These are phyloP conservation scores for Solanum lignicaule DNA, from an alignment of 257 asterid genomes.

Conservation along the genomic window DNA sequence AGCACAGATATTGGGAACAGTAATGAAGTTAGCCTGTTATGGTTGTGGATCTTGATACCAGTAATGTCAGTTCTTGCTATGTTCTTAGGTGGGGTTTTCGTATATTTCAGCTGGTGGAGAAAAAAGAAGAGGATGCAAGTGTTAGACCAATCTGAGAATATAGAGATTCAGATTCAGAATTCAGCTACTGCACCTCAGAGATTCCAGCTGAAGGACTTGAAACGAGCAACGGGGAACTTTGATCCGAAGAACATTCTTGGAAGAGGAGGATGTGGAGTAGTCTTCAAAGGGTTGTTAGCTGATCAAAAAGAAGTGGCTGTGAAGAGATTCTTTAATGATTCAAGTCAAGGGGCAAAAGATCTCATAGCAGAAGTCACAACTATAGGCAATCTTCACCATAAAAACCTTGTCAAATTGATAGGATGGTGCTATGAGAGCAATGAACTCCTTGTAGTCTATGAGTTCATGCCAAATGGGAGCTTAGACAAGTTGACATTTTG, in stretches of 20 bases:
- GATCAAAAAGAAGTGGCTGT: constrained; percentile 1
- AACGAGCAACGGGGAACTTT: not conserved
- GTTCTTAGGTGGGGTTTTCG: not conserved
- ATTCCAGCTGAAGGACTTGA: constrained; percentile 1
- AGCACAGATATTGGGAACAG: not conserved
- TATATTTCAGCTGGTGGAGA: not conserved
- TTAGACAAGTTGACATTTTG: not conserved
- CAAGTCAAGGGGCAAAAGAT: constrained; percentile 1
- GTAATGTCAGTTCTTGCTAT: not conserved
- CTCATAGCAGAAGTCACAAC: constrained; percentile 14
- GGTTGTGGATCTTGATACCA: constrained; percentile 10
- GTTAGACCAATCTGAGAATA: not conserved
- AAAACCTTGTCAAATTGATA: constrained; percentile 3
- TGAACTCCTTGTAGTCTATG: constrained; percentile 9
- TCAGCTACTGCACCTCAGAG: constrained; percentile 7
- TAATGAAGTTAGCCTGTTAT: not conserved
- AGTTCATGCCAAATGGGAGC: constrained; percentile 15
- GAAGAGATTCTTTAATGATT: not conserved
- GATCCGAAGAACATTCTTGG: constrained; percentile 1
- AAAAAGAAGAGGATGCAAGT: not conserved
- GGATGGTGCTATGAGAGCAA: constrained; percentile 7
- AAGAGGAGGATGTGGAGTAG: constrained; percentile 13
- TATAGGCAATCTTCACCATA: constrained; percentile 6
- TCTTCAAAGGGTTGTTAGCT: not conserved
- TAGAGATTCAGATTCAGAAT: not conserved